A percentile compares a stretch with the other conserved stretches of the same genome.
Conservation (phyloP, 169 alveolate species). For the Cryptosporidium muris region DNA sequence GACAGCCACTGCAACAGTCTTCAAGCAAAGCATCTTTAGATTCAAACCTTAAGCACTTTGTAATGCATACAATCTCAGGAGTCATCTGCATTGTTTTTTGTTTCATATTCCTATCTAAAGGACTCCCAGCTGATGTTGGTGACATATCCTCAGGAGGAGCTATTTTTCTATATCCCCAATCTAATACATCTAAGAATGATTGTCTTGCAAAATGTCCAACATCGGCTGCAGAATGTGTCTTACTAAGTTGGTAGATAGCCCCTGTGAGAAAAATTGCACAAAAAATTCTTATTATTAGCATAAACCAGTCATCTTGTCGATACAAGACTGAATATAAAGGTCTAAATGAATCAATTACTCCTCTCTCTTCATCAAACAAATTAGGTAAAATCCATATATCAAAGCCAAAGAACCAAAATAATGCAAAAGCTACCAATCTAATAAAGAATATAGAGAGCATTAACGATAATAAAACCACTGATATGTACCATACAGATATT, state of each 20-base stretch:
- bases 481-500: conserved; percentile 83
- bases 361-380: conserved; percentile 86
- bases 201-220: conserved; percentile 84
- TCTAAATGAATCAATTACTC: conserved; percentile 85
- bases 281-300: conserved; percentile 79
- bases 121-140: background rate
- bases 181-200: conserved; percentile 84
- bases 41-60: conserved; percentile 57
- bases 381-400: conserved; percentile 87
- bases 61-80: conserved; percentile 24
- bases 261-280: conserved; percentile 84
- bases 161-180: conserved; percentile 85
- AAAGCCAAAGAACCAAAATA: conserved; percentile 85
- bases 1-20: conserved; percentile 51
- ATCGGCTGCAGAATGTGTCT: conserved; percentile 83
- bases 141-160: conserved; percentile 56
- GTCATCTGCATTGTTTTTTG: conserved; percentile 2
- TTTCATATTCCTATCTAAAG: background rate
- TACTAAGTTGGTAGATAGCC: conserved; percentile 81
- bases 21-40: conserved; percentile 48
- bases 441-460: conserved; percentile 78
- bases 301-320: conserved; percentile 78
- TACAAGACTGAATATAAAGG: conserved; percentile 79
- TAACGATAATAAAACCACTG: conserved; percentile 81
- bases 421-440: conserved; percentile 78